Evolutionary conservation across 2,329 filamentous ascomycete species (phyloP), one percentile per base, ranked within the genome.

Genomic region (Pseudogymnoascus verrucosus): DNA sequence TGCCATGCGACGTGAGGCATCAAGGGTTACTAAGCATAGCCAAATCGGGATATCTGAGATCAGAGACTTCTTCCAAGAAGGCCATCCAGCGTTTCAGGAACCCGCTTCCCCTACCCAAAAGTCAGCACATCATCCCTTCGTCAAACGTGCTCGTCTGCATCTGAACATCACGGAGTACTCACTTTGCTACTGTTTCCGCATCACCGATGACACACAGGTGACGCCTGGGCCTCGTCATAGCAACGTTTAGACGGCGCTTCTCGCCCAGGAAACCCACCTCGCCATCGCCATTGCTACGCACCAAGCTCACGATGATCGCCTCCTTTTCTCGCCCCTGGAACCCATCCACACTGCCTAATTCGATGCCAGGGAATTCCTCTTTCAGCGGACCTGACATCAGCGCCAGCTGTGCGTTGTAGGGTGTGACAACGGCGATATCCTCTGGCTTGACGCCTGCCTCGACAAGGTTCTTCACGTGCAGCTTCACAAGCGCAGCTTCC

Each of bases 241-340:
- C 93, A 70, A 98, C 93, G 74, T 99, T 99, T 68, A 99, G 78
- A 66, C 95, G 84, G 67, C 95, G 84, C 80, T 93, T 96, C 77
- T 99, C 95, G 12, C 86, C 91, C 39, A 99, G 78, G 72, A 99
- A 99, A 8, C 95, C 95, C 12, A 98, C 93, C 74, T 98, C 92
- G 61, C 88, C 86, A 60, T 92, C 85, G 5, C 85, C 69, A 73
- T 99, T 99, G 76, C 93, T 97, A 68, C 95, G 84, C 64, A 99
- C 95, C n/a, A 98, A 82, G 75, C 89, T 96, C 61, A 99, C 88
- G 40, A 99, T 84, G 14, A 99, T 88, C 2, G 91, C 95, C 75
- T 99, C 95, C 76, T 99, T 99, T 76, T 99, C 95, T 16, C 95
- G 86, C 36, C 95, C 95, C 75, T 99, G 95, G 74, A 99, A 99